Evolutionary conservation across 306 rosid species (phyloP).

Genomic region (Vigna hirtella): DNA sequence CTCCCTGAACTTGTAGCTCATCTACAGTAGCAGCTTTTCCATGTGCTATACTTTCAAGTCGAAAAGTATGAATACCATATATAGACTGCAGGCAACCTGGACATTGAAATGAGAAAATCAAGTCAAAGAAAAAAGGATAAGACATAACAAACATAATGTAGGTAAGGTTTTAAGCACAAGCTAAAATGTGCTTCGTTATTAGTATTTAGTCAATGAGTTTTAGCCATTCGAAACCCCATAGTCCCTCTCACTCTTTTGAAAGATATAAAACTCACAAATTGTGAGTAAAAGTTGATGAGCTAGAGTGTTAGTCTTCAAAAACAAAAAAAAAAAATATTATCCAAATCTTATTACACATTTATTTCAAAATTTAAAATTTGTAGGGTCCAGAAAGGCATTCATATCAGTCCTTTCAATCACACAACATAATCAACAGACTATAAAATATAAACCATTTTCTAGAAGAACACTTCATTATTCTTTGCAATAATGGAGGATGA

Average conservation of each 20-base stretch:
- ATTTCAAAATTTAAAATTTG: no score
- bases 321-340: background rate
- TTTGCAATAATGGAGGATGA: background rate
- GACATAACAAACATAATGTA: constrained; percentile 23
- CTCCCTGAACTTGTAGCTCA: constrained; percentile 88
- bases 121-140: constrained; percentile 16
- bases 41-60: constrained; percentile 82
- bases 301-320: constrained; percentile 10
- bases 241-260: constrained; percentile 6
- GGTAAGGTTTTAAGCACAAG: constrained; percentile 30
- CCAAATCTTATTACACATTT: background rate
- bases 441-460: background rate
- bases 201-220: constrained; percentile 1
- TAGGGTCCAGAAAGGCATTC: background rate
- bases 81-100: constrained; percentile 88
- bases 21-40: constrained; percentile 91
- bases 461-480: background rate
- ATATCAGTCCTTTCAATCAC: constrained; percentile 12
- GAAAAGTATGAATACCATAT: constrained; percentile 83
- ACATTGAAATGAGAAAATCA: constrained; percentile 23
- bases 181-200: constrained; percentile 12
- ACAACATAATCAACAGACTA: background rate
- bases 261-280: constrained; percentile 23
- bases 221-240: constrained; percentile 17
- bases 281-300: constrained; percentile 3